phyloP scores from a whole-genome alignment of 2,329 filamentous ascomycete species.

The Ophiostoma sp. region DNA sequence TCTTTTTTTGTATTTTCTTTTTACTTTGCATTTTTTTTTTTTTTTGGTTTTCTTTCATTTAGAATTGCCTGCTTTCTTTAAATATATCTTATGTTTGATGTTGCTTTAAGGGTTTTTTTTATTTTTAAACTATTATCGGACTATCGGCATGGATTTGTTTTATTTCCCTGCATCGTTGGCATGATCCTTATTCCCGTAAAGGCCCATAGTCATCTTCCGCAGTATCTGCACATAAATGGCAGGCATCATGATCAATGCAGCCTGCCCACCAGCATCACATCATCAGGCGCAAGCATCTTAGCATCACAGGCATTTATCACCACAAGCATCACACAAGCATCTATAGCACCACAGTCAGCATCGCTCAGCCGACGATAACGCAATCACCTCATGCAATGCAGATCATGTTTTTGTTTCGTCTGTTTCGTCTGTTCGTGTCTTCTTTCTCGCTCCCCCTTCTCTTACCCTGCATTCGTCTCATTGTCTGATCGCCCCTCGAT shows the following conservation, averaged over 20 bases:
- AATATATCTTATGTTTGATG: no score
- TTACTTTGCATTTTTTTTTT: neutral
- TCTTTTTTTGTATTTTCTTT: neutral
- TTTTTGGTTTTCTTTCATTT: neutral
- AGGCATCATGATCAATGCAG: neutral
- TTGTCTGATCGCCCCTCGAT: neutral
- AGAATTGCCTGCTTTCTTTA: neutral
- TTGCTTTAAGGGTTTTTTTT: neutral
- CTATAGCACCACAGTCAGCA: neutral
- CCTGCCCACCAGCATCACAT: neutral
- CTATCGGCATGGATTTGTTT: neutral
- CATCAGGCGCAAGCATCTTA: neutral
- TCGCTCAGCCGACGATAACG: neutral
- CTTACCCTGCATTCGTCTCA: neutral
- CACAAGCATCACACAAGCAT: no score
- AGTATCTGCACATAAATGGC: neutral
- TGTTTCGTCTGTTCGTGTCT: neutral
- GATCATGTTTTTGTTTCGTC: neutral
- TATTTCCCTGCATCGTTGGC: neutral
- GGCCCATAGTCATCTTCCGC: no score
- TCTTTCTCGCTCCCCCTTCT: no score
- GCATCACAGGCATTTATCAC: no score
- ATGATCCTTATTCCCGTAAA: neutral
- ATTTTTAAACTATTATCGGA: neutral
- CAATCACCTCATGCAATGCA: neutral